Evolutionary conservation across 2,329 filamentous ascomycete species (phyloP), one percentile per base, ranked within the genome.

Genomic region (Sarocladium kiliense): DNA sequence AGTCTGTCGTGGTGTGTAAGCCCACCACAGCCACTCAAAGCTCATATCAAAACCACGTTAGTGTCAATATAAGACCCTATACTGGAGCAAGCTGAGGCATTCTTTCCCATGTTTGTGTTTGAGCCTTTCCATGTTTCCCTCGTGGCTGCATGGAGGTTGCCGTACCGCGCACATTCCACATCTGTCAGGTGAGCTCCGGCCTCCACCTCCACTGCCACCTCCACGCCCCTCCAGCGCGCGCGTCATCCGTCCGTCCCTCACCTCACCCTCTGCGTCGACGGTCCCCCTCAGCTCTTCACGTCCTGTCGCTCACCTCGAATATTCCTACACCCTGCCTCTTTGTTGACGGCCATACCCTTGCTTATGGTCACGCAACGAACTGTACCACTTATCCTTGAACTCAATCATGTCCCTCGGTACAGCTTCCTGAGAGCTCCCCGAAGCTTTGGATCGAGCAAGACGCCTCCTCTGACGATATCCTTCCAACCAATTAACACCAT

Each of bases 161-260:
- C 30, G 11, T 6, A 9, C n/a, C 16, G n/a, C 7, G 36, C 16
- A n/a, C 47, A 34, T 32, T 34, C 30, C 27, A 5, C 3, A 18
- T 51, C 47, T 32, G 47, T 51, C 47, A 36, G 47, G 47, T 51
- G 47, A 51, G 47, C 27, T 36, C 47, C 27, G 18, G 27, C 27
- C 47, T 47, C 26, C 47, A 19, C 26, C 26, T 18, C 14, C n/a
- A 12, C 3, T 51, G 26, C 14, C 12, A 26, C 44, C 44, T 27
- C 25, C 21, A 18, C n/a, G n/a, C 44, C 44, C 47, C 47, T 36
- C 44, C 26, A 49, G 44, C 25, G 16, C 18, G 16, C 18, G 23
- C 47, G 30, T 51, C 47, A 51, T 36, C 44, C 23, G 18, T 36
- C 47, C 47, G 4, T 51, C 47, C 27, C 47, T 51, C 47, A 36